These are phyloP conservation scores for Echria macrotheca DNA, from an alignment of 495 filamentous ascomycete species.

Conservation along the genomic window DNA sequence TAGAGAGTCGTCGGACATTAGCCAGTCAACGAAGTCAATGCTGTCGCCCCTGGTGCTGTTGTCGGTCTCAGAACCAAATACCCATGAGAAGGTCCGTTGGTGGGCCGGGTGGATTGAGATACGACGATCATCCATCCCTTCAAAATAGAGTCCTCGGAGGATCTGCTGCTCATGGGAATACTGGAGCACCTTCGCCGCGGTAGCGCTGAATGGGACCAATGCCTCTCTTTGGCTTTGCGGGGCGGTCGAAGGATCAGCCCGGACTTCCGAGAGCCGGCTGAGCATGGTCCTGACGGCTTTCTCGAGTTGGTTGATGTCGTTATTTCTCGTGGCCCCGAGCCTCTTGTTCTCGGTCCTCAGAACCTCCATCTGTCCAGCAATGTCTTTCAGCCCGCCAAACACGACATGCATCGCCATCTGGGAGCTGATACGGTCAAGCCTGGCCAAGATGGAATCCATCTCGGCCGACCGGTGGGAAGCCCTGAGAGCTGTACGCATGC, in stretches of 20 bases:
- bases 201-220: neutral
- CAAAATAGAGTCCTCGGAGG: neutral
- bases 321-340: neutral
- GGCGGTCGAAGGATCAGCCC: neutral
- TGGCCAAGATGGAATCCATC: neutral
- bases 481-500: neutral
- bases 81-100: neutral
- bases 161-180: neutral
- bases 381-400: neutral
- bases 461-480: neutral
- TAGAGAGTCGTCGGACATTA: neutral
- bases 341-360: neutral
- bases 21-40: neutral
- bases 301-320: neutral
- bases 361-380: neutral
- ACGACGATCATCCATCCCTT: constrained; percentile 1
- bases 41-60: neutral
- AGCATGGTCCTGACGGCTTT: neutral
- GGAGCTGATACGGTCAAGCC: neutral
- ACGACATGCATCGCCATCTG: neutral
- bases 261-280: neutral
- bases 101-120: neutral
- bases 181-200: neutral
- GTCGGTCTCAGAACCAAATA: neutral
- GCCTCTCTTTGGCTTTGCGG: neutral